Percentiles rank a stretch among this genome's conserved stretches.
These are phyloP conservation scores for Helminthosporium solani DNA, from an alignment of 2,329 filamentous ascomycete species.

Conservation along the genomic window DNA sequence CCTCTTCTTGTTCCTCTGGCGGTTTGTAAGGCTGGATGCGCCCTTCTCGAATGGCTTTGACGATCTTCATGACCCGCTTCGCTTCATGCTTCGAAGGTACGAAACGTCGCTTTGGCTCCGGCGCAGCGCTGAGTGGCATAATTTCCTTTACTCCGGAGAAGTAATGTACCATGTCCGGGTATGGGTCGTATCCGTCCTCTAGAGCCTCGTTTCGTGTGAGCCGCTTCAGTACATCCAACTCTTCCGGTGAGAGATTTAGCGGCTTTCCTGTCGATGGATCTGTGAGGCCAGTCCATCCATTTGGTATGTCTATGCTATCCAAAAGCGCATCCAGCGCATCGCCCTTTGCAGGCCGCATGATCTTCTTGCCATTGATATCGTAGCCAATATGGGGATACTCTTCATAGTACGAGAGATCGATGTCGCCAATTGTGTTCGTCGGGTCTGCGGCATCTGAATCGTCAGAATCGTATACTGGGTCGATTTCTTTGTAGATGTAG, in stretches of 20 bases:
- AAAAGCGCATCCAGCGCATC: constrained; percentile 90
- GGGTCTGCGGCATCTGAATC: constrained; percentile 80
- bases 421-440: constrained; percentile 91
- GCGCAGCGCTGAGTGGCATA: constrained; percentile 92
- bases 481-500: constrained; percentile 91
- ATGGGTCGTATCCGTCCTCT: constrained; percentile 87
- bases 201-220: constrained; percentile 87
- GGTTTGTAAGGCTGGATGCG: constrained; percentile 89
- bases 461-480: constrained; percentile 94
- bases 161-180: constrained; percentile 90
- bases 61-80: constrained; percentile 95
- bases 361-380: constrained; percentile 97
- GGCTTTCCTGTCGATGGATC: constrained; percentile 94
- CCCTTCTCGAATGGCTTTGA: constrained; percentile 91
- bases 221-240: constrained; percentile 83
- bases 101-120: constrained; percentile 94
- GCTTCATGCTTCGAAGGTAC: constrained; percentile 95
- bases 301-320: constrained; percentile 93
- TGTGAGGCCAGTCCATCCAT: constrained; percentile 95
- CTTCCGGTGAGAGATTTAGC: constrained; percentile 79
- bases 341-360: constrained; percentile 91
- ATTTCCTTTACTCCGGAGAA: constrained; percentile 88
- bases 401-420: constrained; percentile 93
- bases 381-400: constrained; percentile 98
- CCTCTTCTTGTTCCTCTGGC: constrained; percentile 69